These are phyloP conservation scores for Raffaelea ambrosiae DNA, from an alignment of 2,329 filamentous ascomycete species.

Conservation along the genomic window DNA sequence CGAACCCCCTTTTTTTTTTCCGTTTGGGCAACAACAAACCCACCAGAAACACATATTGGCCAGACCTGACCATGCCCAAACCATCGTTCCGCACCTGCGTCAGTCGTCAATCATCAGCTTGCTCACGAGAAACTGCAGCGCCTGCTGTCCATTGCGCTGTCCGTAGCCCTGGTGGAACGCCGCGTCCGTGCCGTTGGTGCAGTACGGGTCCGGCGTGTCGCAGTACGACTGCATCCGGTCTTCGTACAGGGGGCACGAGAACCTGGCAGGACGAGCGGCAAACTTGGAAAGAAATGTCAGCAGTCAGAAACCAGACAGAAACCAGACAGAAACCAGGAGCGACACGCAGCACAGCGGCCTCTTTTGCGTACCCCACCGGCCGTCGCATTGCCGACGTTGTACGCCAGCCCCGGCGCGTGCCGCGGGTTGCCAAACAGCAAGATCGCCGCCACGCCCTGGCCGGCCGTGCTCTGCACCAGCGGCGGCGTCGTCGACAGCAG, in stretches of 20 bases:
- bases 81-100: too few species aligned
- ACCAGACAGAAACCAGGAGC: too few species aligned
- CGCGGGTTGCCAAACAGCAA: constrained; percentile 55
- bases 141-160: constrained; percentile 44
- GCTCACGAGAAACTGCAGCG: constrained; percentile 47
- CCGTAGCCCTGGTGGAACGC: constrained; percentile 51
- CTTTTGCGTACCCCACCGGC: constrained; percentile 49
- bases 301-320: too few species aligned
- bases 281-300: constrained; percentile 34
- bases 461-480: constrained; percentile 33
- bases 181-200: constrained; percentile 46
- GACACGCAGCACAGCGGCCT: too few species aligned
- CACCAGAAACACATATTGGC: too few species aligned
- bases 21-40: too few species aligned
- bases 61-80: too few species aligned
- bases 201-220: constrained; percentile 52
- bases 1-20: too few species aligned
- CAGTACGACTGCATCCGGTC: constrained; percentile 50
- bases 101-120: constrained; percentile 25
- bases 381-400: constrained; percentile 49
- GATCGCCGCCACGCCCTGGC: constrained; percentile 44
- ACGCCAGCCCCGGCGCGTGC: constrained; percentile 40
- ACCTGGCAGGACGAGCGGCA: constrained; percentile 45
- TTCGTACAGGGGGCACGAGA: constrained; percentile 39
- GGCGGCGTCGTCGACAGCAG: constrained; percentile 33